A percentile compares a stretch with the other conserved stretches of the same genome.
Evolutionary conservation across 2,329 filamentous ascomycete genomes (phyloP).

Genomic region (Cercospora zeina): DNA sequence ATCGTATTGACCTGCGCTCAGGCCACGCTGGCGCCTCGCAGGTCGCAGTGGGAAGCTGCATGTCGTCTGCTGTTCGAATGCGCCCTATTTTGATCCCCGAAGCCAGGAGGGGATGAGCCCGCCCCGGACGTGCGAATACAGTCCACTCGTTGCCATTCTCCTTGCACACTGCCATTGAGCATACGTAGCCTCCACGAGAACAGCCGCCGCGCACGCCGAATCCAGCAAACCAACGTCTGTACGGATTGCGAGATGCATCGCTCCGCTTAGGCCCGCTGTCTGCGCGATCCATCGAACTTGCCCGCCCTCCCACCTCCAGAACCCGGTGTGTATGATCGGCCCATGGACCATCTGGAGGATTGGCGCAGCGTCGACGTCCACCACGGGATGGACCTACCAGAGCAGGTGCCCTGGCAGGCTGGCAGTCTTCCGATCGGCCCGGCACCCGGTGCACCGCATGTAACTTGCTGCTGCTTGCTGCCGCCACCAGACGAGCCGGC

Average conservation of each 20-base stretch:
- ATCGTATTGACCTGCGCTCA: constrained; percentile 48
- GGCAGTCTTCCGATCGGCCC: constrained; percentile 38
- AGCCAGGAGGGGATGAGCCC: constrained; percentile 31
- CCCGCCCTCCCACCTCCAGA: constrained; percentile 30
- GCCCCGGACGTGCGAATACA: constrained; percentile 20
- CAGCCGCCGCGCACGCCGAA: not conserved
- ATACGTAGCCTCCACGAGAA: not conserved
- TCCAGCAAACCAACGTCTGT: constrained; percentile 22
- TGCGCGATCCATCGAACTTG: constrained; percentile 31
- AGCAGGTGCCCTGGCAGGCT: constrained; percentile 29
- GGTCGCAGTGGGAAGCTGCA: constrained; percentile 52
- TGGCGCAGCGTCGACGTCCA: constrained; percentile 31
- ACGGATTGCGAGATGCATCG: constrained; percentile 25
- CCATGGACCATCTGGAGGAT: constrained; percentile 33
- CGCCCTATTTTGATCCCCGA: constrained; percentile 41
- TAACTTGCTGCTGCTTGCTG: constrained; percentile 31
- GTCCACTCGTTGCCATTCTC: constrained; percentile 22
- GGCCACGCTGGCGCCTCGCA: constrained; percentile 43
- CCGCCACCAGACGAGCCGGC: constrained; percentile 30
- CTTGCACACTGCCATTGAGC: constrained; percentile 24
- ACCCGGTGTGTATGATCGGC: constrained; percentile 38
- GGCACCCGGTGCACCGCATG: constrained; percentile 34
- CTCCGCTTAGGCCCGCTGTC: constrained; percentile 31
- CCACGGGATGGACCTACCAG: constrained; percentile 33
- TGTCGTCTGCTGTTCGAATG: constrained; percentile 45